Percentiles rank a stretch among this genome's conserved stretches.
Conservation (phyloP, 2,329 filamentous ascomycete species). For the Phaeomoniella chlamydospora region DNA sequence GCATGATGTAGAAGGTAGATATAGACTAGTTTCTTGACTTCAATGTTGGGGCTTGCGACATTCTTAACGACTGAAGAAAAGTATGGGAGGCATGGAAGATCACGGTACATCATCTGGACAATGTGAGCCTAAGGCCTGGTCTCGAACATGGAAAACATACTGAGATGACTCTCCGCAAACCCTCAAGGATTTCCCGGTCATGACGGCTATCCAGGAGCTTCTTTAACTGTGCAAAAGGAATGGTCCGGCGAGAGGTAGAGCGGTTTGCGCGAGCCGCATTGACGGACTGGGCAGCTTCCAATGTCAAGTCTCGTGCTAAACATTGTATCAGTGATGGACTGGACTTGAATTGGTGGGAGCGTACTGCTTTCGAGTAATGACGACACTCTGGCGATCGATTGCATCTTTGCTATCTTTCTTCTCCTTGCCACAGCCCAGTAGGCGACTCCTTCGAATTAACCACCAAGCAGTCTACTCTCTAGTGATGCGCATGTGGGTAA, state of each 20-base stretch:
- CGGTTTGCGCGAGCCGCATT: slow-evolving; percentile 37
- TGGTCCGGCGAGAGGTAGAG: slow-evolving; percentile 45
- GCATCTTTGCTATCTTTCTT: slow-evolving; percentile 43
- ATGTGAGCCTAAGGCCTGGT: too few species aligned
- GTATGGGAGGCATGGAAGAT: slow-evolving; percentile 76
- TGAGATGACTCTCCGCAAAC: slow-evolving; percentile 73
- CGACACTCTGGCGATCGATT: slow-evolving; percentile 89
- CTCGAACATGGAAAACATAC: slow-evolving; percentile 31
- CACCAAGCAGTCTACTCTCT: too few species aligned
- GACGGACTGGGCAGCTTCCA: slow-evolving; percentile 89
- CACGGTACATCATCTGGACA: slow-evolving; percentile 83
- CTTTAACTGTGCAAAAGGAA: slow-evolving; percentile 76
- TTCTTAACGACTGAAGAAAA: slow-evolving; percentile 99
- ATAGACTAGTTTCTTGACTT: slow-evolving; percentile 97
- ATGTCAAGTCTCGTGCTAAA: slow-evolving; percentile 83
- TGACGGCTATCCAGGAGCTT: slow-evolving; percentile 87
- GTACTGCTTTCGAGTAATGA: slow-evolving; percentile 87
- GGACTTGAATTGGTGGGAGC: slow-evolving; percentile 12
- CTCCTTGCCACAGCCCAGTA: slow-evolving; percentile 1
- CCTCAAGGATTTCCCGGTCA: slow-evolving; percentile 86
- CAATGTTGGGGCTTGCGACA: slow-evolving; percentile 80
- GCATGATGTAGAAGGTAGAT: slow-evolving; percentile 96
- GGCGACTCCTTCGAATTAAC: too few species aligned
- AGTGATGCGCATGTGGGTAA: too few species aligned
- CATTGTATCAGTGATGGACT: slow-evolving; percentile 4